Conservation (phyloP, 2,329 filamentous ascomycete species). For the Hymenoscyphus linearis region DNA sequence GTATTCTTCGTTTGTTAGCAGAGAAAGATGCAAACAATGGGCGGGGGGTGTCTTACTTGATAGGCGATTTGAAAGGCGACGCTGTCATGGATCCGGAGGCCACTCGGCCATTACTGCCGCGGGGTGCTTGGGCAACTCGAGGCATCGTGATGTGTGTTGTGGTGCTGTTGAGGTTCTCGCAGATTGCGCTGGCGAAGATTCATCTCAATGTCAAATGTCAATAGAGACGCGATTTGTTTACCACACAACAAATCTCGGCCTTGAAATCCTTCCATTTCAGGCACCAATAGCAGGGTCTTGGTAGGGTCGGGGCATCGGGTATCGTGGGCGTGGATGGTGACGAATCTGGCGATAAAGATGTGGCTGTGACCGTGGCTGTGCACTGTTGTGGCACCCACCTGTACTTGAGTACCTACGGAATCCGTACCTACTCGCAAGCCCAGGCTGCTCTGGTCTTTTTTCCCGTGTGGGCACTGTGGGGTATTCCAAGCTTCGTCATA, state of each 20-base stretch:
- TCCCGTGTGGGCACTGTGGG: not conserved
- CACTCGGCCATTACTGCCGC: slow-evolving; percentile 35
- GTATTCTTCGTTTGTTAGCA: slow-evolving; percentile 56
- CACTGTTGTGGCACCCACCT: not conserved
- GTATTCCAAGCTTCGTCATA: slow-evolving; percentile 6
- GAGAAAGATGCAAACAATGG: not conserved
- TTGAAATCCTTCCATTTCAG: not conserved
- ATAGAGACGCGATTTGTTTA: slow-evolving; percentile 5
- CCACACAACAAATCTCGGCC: not conserved
- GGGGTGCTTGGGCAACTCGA: slow-evolving; percentile 46
- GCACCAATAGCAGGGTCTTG: not conserved
- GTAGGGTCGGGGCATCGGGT: too few species aligned
- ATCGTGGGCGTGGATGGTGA: too few species aligned
- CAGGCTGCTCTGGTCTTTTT: too few species aligned
- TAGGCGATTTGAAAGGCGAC: slow-evolving; percentile 32
- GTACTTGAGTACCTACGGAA: too few species aligned
- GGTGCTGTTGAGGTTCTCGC: not conserved
- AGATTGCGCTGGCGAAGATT: slow-evolving; percentile 3
- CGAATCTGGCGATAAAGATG: too few species aligned
- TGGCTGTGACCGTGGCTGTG: too few species aligned
- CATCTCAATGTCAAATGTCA: slow-evolving; percentile 1
- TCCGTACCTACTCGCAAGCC: too few species aligned
- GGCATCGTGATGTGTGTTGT: slow-evolving; percentile 39
- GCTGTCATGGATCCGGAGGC: slow-evolving; percentile 34
- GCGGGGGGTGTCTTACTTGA: slow-evolving; percentile 28